Percentiles rank a stretch among this genome's conserved stretches.
Evolutionary conservation across 352 stramenopile species (phyloP).

Genomic region (Pythium apleroticum): DNA sequence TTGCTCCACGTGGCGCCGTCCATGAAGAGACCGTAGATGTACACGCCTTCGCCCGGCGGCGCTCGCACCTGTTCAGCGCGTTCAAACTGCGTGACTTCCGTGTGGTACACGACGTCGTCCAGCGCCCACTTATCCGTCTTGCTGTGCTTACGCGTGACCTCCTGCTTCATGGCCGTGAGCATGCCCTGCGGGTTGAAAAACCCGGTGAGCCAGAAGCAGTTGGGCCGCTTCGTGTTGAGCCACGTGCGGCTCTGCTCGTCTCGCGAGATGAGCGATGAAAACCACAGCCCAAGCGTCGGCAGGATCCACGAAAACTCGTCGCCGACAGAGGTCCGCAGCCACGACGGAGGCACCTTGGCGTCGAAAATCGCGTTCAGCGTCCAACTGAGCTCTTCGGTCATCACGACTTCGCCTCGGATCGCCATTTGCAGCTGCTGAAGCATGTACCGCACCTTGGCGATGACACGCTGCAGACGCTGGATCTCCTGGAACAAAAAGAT

Average conservation of each 20-base stretch:
- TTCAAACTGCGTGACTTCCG: conserved; percentile 95
- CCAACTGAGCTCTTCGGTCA: conserved; percentile 95
- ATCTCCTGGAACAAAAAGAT: conserved; percentile 99
- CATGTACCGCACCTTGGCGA: conserved; percentile 95
- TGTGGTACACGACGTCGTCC: conserved; percentile 98
- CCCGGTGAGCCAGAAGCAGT: conserved; percentile 96
- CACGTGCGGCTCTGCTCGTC: conserved; percentile 96
- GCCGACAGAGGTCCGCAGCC: conserved; percentile 95
- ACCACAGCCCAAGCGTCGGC: conserved; percentile 96
- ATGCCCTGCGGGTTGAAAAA: conserved; percentile 99
- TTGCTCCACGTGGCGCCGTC: conserved; percentile 97
- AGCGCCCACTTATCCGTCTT: conserved; percentile 97
- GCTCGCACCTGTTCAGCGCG: conserved; percentile 87
- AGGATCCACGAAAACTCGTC: conserved; percentile 98
- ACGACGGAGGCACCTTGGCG: conserved; percentile 93
- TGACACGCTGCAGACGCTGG: conserved; percentile 95
- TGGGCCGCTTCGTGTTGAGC: conserved; percentile 94
- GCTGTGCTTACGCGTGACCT: conserved; percentile 95
- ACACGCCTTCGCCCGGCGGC: conserved; percentile 93
- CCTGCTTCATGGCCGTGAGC: conserved; percentile 99
- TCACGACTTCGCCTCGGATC: conserved; percentile 98
- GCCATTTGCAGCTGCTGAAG: conserved; percentile 96
- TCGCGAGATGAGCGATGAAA: conserved; percentile 94
- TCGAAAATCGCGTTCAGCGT: conserved; percentile 97
- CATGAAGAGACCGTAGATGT: conserved; percentile 97